These are phyloP conservation scores for Brassica rapa DNA, from an alignment of 345 rosid genomes.

Conservation along the genomic window DNA sequence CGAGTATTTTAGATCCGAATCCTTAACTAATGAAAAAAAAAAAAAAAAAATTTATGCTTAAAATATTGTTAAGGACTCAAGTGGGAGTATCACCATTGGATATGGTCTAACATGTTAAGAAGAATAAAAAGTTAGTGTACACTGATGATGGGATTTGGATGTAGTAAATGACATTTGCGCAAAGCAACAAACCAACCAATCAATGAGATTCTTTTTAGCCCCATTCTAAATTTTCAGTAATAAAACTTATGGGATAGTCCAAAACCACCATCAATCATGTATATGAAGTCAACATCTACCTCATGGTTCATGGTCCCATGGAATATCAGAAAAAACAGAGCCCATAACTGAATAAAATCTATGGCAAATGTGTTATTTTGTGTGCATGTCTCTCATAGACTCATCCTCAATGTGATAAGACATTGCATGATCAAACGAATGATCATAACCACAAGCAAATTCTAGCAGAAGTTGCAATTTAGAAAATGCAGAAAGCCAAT, in stretches of 20 bases:
- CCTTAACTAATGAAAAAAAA: too few species aligned
- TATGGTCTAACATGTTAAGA: neutral
- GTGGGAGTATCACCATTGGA: too few species aligned
- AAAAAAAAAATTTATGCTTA: too few species aligned
- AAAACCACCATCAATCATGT: neutral
- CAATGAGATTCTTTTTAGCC: neutral
- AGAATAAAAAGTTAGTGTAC: neutral
- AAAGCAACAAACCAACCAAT: constrained; percentile 10
- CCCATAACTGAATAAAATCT: neutral
- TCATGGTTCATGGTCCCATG: neutral
- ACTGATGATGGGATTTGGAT: neutral
- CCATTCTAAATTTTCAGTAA: neutral
- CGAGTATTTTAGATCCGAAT: too few species aligned
- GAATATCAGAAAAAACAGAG: neutral
- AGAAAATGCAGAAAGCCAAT: neutral
- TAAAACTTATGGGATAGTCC: neutral
- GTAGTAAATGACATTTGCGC: neutral
- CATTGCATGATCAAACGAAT: neutral
- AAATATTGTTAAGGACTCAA: too few species aligned
- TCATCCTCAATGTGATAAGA: neutral
- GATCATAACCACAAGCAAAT: neutral
- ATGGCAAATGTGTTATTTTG: neutral
- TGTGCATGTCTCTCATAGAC: neutral
- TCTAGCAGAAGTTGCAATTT: neutral
- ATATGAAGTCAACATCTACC: neutral